Evolutionary conservation across 129 eudicot genomes (phyloP), one percentile per base, ranked within the genome.

Genomic region (Flaveria trinervia): DNA sequence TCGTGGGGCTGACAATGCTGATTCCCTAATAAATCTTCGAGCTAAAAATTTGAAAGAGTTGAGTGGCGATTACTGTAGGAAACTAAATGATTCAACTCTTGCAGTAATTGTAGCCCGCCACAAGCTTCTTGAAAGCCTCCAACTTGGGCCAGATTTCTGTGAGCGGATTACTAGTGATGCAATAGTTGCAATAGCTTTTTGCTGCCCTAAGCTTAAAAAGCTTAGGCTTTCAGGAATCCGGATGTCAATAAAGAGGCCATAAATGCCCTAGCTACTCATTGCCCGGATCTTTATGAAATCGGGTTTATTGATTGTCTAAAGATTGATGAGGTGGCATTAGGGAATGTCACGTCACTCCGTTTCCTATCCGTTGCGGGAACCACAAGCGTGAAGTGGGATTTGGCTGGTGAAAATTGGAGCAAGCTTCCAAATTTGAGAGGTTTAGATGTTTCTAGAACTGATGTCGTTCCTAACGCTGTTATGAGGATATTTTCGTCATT

Each of bases 361-460:
- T 95, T 86, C 72, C 85, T 95, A 18, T 95, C 97, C 4, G 95
- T 95, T 62, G 99, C 97, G 2, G 99, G 99, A 65, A 87, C 97
- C 33, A 79, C 88, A 16, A 82, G 55, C 70, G 77, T 95, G 50
- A 89, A 91, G 49, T 95, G 99, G 99, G 82, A 20, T 52, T 77
- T 79, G 79, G 97, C 72, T 7, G 70, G 83, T 52, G 88, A 92
- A 52, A 55, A 48, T 9, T 95, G 99, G 99, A 64, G 79, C 80
- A 82, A 83, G 82, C 82, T 95, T 68, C 87, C 91, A 20, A 68
- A 89, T 79, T 81, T 95, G 74, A 86, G 52, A 60, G 97, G 97
- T 6, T 68, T 95, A 73, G 99, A 95, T 88, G 95, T 95, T 83
- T 95, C 97, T 9, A 88, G 97, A 83, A 89, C 99, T 2, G 89